A percentile compares a stretch with the other conserved stretches of the same genome.
Evolutionary conservation across 352 stramenopile species (phyloP).

Genomic region (Globisporangium nunn): DNA sequence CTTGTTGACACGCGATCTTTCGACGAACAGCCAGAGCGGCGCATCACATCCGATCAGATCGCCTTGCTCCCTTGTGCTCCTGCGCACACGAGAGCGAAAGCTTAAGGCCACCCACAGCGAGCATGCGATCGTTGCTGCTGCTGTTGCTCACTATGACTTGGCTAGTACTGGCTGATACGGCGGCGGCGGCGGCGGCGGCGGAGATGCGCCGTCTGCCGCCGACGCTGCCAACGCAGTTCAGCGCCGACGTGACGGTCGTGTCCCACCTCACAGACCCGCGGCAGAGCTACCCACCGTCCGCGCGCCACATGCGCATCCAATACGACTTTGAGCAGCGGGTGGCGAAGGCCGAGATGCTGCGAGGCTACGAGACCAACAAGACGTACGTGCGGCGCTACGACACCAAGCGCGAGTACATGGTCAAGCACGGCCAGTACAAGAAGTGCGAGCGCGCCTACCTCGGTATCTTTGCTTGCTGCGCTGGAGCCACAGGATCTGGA

Average conservation of each 20-base stretch:
- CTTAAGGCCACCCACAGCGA: background rate
- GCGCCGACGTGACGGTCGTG: slow-evolving; percentile 40
- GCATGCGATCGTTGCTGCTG: background rate
- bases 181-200: background rate
- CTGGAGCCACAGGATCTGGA: background rate
- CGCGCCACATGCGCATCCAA: slow-evolving; percentile 43
- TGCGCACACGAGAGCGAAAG: too few relatives aligned
- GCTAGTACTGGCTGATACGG: background rate
- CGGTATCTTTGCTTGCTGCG: slow-evolving; percentile 11
- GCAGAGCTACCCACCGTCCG: slow-evolving; percentile 48
- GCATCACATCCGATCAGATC: too few relatives aligned
- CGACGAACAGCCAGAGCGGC: too few relatives aligned
- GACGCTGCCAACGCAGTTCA: slow-evolving; percentile 48
- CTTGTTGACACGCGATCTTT: background rate
- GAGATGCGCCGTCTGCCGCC: slow-evolving; percentile 5
- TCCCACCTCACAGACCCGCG: slow-evolving; percentile 58
- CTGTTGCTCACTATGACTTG: background rate
- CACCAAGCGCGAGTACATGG: slow-evolving; percentile 65
- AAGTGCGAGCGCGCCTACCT: slow-evolving; percentile 71
- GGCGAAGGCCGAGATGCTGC: slow-evolving; percentile 48
- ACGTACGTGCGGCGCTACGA: slow-evolving; percentile 69
- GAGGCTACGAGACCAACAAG: slow-evolving; percentile 61
- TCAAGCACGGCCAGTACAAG: slow-evolving; percentile 52
- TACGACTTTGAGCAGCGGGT: slow-evolving; percentile 61
- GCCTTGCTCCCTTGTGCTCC: too few relatives aligned